Evolutionary conservation across 148 eudicot genomes (phyloP), one percentile per base, ranked within the genome.

Genomic region (Talinum fruticosum): DNA sequence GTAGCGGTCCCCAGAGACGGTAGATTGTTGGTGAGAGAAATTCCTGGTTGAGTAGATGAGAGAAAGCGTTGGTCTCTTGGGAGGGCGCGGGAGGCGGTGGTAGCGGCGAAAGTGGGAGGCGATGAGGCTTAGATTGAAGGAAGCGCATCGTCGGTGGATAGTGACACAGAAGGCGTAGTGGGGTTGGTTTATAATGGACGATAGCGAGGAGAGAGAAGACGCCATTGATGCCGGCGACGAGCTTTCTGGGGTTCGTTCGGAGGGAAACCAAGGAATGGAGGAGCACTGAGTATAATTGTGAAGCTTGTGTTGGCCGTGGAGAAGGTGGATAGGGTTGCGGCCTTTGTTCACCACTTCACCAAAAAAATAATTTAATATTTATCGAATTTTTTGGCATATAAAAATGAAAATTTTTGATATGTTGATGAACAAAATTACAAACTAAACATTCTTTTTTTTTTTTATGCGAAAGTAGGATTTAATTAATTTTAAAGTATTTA

Each of bases 161-260:
- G 75, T 76, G 65, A 79, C 41, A 73, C 82, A 67, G 64, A 85
- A n/a, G 7, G 84, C 75, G 72, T 81, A 79, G 66, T 79, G 86
- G 19, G 86, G 85, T 12, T 84, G 88, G 81, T 76, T 80, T 26
- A 82, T 57, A 0, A 84, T 69, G 35, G 87, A 86, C 18, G 89
- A 81, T 12, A 85, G 66, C 10, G 88, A 79, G 13, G 88, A 78
- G 5, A 83, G 49, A 19, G 82, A 79, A 18, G 78, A 71, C 81
- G 87, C 85, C 89, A 86, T 85, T 30, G 76, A 62, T 75, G 75
- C 66, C 34, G 8, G 57, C 45, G 51, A 14, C 1, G 18, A 54
- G 38, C n/a, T 18, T 7, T 47, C 3, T 2, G 18, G n/a, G 37
- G 19, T 36, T 66, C n/a, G n/a, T n/a, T n/a, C n/a, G 4, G 38